A percentile compares a stretch with the other conserved stretches of the same genome.
phyloP scores from a whole-genome alignment of 805 yeast species.

The Blastobotrys attinorum region DNA sequence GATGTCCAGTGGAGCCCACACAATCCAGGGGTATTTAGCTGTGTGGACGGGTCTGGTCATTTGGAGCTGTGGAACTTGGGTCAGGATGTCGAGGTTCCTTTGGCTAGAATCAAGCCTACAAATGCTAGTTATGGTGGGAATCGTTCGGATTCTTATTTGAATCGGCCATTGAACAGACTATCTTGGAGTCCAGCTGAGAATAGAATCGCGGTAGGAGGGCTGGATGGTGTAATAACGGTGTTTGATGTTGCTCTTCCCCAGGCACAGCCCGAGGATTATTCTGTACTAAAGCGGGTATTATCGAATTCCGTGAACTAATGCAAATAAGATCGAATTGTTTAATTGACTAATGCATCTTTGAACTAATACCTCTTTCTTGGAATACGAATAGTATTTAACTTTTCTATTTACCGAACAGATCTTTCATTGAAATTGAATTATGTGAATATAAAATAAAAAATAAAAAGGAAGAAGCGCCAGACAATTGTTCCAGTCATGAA shows the following conservation, averaged over 20 bases:
- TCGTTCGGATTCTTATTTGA: not conserved
- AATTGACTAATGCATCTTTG: too few relatives aligned
- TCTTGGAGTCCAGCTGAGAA: conserved; percentile 25
- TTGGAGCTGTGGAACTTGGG: conserved; percentile 34
- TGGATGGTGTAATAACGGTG: conserved; percentile 26
- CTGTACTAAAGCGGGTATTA: conserved; percentile 5
- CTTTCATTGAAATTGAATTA: too few relatives aligned
- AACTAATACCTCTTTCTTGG: too few relatives aligned
- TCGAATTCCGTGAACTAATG: not conserved
- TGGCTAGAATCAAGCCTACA: conserved; percentile 17
- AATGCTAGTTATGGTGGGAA: not conserved
- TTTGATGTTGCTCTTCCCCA: conserved; percentile 20
- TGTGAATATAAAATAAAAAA: too few relatives aligned
- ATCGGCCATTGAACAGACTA: conserved; percentile 24
- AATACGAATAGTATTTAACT: too few relatives aligned
- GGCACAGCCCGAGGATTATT: conserved; percentile 13
- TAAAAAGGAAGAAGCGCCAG: not conserved
- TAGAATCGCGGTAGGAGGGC: conserved; percentile 28
- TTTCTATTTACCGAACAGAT: too few relatives aligned
- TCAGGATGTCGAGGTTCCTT: conserved; percentile 25
- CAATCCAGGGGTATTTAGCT: conserved; percentile 28
- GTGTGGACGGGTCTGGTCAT: conserved; percentile 28
- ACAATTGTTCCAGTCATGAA: too few relatives aligned
- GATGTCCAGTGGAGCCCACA: conserved; percentile 34
- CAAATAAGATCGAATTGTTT: too few relatives aligned